These are phyloP conservation scores for Pittosporum tobira DNA, from an alignment of 129 eudicot species.

Conservation along the genomic window DNA sequence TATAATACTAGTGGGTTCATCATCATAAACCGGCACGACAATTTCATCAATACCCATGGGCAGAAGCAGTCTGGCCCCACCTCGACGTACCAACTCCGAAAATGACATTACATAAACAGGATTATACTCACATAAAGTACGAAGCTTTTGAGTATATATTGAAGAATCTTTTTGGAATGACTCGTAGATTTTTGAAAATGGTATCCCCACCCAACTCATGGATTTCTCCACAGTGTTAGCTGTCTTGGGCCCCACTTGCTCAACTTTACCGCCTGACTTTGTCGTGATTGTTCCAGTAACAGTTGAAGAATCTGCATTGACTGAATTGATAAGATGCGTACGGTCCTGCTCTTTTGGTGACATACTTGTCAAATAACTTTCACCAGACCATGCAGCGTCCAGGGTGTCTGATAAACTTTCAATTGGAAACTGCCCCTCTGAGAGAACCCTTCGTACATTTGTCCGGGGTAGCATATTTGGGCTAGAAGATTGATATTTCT, in stretches of 20 bases:
- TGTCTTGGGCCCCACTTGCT: conserved; percentile 5
- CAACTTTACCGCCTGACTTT: conserved; percentile 2
- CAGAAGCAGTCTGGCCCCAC: conserved; percentile 40
- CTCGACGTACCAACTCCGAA: conserved; percentile 24
- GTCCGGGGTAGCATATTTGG: conserved; percentile 10
- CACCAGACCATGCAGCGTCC: conserved; percentile 53
- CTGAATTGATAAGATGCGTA: conserved; percentile 8
- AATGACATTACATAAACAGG: conserved; percentile 36
- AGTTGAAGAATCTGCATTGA: conserved; percentile 7
- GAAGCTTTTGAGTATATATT: conserved; percentile 25
- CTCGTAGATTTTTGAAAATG: conserved; percentile 22
- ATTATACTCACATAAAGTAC: conserved; percentile 25
- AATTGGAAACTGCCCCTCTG: conserved; percentile 28
- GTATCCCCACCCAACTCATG: conserved; percentile 28
- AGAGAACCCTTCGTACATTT: conserved; percentile 18
- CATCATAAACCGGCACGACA: conserved; percentile 48
- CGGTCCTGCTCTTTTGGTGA: conserved; percentile 7
- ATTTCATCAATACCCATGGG: conserved; percentile 32
- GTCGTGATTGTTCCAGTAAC: conserved; percentile 6
- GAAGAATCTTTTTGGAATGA: conserved; percentile 24
- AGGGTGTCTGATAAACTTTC: conserved; percentile 35
- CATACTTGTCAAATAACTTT: conserved; percentile 12
- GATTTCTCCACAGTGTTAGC: conserved; percentile 20
- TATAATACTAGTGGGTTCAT: conserved; percentile 55
- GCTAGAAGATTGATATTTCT: conserved; percentile 6